Evolutionary conservation across 2,329 filamentous ascomycete genomes (phyloP), one percentile per base, ranked within the genome.

Genomic region (Coniella lustricola): DNA sequence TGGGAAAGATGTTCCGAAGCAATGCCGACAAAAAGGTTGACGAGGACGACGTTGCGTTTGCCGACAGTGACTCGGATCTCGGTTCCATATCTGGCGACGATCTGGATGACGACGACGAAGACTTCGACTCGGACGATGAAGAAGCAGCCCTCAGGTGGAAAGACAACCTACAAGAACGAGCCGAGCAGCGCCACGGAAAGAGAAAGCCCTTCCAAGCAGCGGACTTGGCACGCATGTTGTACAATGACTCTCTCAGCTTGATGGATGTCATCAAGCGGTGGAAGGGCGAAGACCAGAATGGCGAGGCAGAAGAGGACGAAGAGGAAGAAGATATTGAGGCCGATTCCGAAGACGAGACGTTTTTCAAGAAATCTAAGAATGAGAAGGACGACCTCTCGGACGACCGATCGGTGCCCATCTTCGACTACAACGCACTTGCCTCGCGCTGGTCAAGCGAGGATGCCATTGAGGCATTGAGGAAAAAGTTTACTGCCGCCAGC

Each of bases 61-160:
- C 93, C 13, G 93, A 98, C 61, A 95, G 89, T 60, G 94, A 98
- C 65, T 98, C 93, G 0, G 94, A 98, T 63, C 75, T 98, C 4
- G 93, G 93, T 7, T 95, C 91, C 3, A 67, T 96, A 54, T 95
- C 88, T 8, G 71, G 67, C 1, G 69, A 70, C 5, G 68, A 69
- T 4, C 66, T 72, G 0, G 69, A 71, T 17, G 75, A 79, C n/a
- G 77, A 79, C 35, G 70, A 72, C 16, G 71, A 73, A 14, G 68
- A 72, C 7, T 68, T 70, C 9, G 63, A 67, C 22, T 77, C 73
- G 2, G 78, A 78, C 16, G 85, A 87, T 45, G 88, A 91, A 41
- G 84, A 85, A 34, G 85, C 83, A 3, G 83, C 77, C 3, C 59
- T 87, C 18, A 77, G 82, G 38, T 98, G 94, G 94, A 98, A 98